phyloP scores from a whole-genome alignment of 805 yeast species.

The Yueomyces sp. region DNA sequence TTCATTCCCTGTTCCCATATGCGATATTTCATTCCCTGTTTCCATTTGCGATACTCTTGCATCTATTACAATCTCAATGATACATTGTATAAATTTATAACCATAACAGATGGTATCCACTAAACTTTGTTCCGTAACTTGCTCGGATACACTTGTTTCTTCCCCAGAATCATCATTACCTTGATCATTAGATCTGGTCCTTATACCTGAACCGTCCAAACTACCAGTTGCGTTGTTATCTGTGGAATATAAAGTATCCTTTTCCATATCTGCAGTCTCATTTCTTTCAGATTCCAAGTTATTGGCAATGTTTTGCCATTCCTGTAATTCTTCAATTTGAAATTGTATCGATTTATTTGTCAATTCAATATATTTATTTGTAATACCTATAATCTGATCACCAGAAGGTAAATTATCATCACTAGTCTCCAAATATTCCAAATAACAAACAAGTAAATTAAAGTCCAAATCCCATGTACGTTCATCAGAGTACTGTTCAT shows the following conservation, averaged over 20 bases:
- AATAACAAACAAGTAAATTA: conserved; percentile 17
- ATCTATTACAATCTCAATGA: conserved; percentile 13
- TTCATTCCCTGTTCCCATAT: background rate
- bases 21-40: background rate
- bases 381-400: conserved; percentile 7
- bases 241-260: conserved; percentile 1
- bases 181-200: conserved; percentile 1
- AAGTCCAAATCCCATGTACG: conserved; percentile 21
- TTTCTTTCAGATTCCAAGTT: background rate
- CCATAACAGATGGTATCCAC: conserved; percentile 11
- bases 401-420: conserved; percentile 4
- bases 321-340: conserved; percentile 11
- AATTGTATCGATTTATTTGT: conserved; percentile 7
- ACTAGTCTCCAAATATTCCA: conserved; percentile 12
- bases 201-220: conserved; percentile 10
- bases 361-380: conserved; percentile 7
- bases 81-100: conserved; percentile 9
- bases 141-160: conserved; percentile 17
- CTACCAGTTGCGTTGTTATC: conserved; percentile 4
- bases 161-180: conserved; percentile 4
- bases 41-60: conserved; percentile 1
- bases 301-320: background rate
- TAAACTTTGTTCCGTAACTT: conserved; percentile 12
- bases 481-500: conserved; percentile 4
- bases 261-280: background rate